Conservation (phyloP, 1,284 basidiomycete species). For the Xerocomus alliaceus region DNA sequence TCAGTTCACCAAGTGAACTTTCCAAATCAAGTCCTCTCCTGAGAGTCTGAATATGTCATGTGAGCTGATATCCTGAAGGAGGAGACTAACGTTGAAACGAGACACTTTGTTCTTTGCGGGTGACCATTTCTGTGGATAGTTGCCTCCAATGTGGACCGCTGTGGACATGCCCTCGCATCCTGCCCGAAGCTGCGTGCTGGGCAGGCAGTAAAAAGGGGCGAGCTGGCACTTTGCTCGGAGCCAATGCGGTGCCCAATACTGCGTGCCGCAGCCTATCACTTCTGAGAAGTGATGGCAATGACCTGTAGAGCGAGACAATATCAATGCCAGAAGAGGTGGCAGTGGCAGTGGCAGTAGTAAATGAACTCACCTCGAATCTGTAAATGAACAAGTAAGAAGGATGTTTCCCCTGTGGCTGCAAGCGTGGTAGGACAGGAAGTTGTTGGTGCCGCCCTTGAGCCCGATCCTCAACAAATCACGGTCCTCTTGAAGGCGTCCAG, state of each 20-base stretch:
- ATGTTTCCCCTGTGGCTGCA: conserved; percentile 75
- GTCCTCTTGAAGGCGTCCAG: conserved; percentile 72
- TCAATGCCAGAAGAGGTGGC: conserved; percentile 2
- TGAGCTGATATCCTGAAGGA: too few relatives aligned
- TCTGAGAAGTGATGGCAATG: conserved; percentile 71
- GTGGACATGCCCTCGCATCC: too few relatives aligned
- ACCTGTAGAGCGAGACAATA: conserved; percentile 46
- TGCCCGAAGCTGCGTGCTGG: too few relatives aligned
- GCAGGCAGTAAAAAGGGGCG: conserved; percentile 52
- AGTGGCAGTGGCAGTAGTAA: conserved; percentile 66
- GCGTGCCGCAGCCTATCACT: conserved; percentile 70
- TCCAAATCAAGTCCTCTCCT: too few relatives aligned
- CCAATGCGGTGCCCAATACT: conserved; percentile 43
- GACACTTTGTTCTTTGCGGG: too few relatives aligned
- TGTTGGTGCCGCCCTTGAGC: conserved; percentile 83
- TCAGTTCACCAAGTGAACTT: too few relatives aligned
- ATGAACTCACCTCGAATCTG: conserved; percentile 72
- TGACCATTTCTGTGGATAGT: too few relatives aligned
- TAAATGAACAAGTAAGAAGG: conserved; percentile 78
- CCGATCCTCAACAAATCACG: conserved; percentile 82
- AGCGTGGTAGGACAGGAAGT: conserved; percentile 67
- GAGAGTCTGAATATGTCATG: too few relatives aligned
- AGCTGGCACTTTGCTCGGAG: conserved; percentile 42
- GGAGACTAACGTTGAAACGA: too few relatives aligned
- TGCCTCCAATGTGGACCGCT: too few relatives aligned